Evolutionary conservation across 1,284 basidiomycete genomes (phyloP), one percentile per base, ranked within the genome.

Genomic region (Ganoderma sp.): DNA sequence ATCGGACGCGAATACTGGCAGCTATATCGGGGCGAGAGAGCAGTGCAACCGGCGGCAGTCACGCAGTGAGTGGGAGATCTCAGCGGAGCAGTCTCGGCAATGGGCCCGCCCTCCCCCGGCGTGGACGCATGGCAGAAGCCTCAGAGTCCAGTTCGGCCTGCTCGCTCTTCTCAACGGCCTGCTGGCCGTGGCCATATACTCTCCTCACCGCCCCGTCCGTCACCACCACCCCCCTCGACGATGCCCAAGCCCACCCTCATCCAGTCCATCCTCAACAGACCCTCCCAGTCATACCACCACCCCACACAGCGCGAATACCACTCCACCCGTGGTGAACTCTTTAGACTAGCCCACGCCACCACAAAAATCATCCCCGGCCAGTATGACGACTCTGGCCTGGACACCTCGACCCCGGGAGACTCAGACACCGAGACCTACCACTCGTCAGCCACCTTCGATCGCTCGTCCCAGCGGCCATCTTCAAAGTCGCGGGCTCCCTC

Each of bases 221-320:
- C 67, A 32, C 42, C 64, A 41, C 63, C 72, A 63, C 65, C 70
- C 56, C 68, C 64, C 58, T 63, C 14, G 65, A 62, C 73, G 72
- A 87, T 87, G 85, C 77, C 81, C 25, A 89, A 87, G 73, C 87
- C 88, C 19, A 88, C 87, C 14, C 77, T 90, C 34, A 75, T 89
- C 37, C 88, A 90, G 77, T 81, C 81, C 42, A 75, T 90, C 63
- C 81, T 91, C 60, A 83, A 85, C 61, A 77, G 80, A 59, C 89
- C 89, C 19, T 88, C 88, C 3, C 87, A 88, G 75, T 79, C 82
- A 0, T 90, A 90, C 75, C 73, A 79, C 8, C 81, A 82, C 64
- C 84, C 84, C 0, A 71, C 78, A 10, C 78, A 81, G 65, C 84
- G 82, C 73, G 79, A 84, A 3, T 88, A 86, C 71, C 80, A 85